These are phyloP conservation scores for Ganoderma lingzhi DNA, from an alignment of 1,284 basidiomycete species.

Conservation along the genomic window DNA sequence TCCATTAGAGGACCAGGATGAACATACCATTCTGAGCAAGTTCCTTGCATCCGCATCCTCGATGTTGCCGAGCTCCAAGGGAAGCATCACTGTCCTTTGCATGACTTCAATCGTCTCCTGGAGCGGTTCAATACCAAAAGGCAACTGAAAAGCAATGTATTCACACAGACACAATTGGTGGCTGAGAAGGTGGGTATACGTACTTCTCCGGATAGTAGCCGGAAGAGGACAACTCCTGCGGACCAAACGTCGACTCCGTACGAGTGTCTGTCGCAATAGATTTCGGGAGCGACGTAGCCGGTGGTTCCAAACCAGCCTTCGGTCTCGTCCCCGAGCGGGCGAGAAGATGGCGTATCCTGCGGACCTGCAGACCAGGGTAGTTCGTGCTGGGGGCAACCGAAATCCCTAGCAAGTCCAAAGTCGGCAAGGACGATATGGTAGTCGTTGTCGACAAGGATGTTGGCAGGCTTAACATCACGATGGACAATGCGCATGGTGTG, in stretches of 20 bases:
- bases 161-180: background rate
- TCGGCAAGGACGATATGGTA: background rate
- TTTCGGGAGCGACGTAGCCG: slow-evolving; percentile 30
- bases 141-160: background rate
- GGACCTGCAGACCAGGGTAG: background rate
- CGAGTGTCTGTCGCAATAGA: slow-evolving; percentile 54
- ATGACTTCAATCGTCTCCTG: slow-evolving; percentile 5
- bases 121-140: background rate
- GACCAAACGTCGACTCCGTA: slow-evolving; percentile 51
- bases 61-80: background rate
- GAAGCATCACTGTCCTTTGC: slow-evolving; percentile 4
- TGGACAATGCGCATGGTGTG: background rate
- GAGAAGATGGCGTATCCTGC: background rate
- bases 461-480: slow-evolving; percentile 1
- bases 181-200: background rate
- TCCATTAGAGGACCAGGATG: background rate
- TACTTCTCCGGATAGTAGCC: background rate
- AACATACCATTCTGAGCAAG: background rate
- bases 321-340: background rate
- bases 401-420: background rate
- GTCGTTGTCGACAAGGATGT: slow-evolving; percentile 4
- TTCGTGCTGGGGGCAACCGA: background rate
- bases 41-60: background rate
- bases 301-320: slow-evolving; percentile 2
- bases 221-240: slow-evolving; percentile 44